Percentiles rank a stretch among this genome's conserved stretches.
Conservation (phyloP, 1,284 basidiomycete species). For the Volvariella surrecta region DNA sequence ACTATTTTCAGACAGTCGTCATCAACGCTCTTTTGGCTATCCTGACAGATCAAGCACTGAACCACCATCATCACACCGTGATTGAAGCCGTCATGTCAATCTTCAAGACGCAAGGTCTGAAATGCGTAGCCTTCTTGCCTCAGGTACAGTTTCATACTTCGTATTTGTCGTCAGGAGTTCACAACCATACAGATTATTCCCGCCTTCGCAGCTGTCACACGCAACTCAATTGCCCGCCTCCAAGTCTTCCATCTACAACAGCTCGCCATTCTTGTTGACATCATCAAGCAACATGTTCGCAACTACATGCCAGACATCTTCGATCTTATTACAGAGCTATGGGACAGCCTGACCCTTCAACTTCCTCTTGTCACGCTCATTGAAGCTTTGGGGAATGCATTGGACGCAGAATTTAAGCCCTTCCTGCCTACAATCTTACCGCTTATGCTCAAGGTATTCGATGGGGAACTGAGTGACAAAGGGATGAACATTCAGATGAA, state of each 20-base stretch:
- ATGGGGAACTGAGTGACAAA: conserved; percentile 79
- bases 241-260: conserved; percentile 97
- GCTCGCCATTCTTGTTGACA: conserved; percentile 90
- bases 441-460: conserved; percentile 86
- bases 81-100: conserved; percentile 99
- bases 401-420: conserved; percentile 97
- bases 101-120: conserved; percentile 96
- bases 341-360: conserved; percentile 84
- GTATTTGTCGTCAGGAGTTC: too few relatives aligned
- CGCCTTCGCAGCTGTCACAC: conserved; percentile 88
- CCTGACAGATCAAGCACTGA: conserved; percentile 83
- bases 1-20: conserved; percentile 97
- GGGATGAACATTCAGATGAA: conserved; percentile 78
- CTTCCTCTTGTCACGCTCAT: conserved; percentile 91
- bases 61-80: conserved; percentile 83
- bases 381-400: conserved; percentile 89
- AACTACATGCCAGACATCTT: conserved; percentile 86
- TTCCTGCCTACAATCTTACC: conserved; percentile 93
- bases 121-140: conserved; percentile 93
- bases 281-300: conserved; percentile 97
- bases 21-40: conserved; percentile 87
- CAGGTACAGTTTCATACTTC: conserved; percentile 64
- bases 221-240: conserved; percentile 71
- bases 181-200: conserved; percentile 77
- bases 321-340: conserved; percentile 78